These are phyloP conservation scores for Saccharomycopsis phalli DNA, from an alignment of 1,139 yeast species.

Conservation along the genomic window DNA sequence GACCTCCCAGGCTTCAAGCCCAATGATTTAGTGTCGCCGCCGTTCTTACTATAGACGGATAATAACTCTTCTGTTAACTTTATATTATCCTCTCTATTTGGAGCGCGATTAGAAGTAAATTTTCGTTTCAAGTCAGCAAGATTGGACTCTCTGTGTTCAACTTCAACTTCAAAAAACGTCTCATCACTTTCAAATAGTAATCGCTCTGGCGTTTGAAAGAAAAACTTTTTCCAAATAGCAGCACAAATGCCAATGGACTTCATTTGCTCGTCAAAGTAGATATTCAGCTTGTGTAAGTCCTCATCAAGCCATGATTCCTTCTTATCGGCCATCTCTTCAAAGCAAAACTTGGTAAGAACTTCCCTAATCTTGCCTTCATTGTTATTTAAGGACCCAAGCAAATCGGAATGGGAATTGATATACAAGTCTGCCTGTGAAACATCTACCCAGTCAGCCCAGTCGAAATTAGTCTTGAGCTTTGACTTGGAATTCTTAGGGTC, in stretches of 20 bases:
- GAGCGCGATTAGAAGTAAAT: background rate
- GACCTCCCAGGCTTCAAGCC: conserved; percentile 4
- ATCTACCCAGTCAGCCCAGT: conserved; percentile 28
- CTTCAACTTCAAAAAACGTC: conserved; percentile 24
- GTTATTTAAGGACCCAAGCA: conserved; percentile 19
- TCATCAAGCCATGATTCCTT: conserved; percentile 25
- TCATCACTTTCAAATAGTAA: conserved; percentile 24
- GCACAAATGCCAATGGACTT: conserved; percentile 26
- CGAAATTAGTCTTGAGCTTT: conserved; percentile 22
- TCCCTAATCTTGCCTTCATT: conserved; percentile 20
- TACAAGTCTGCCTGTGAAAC: conserved; percentile 24
- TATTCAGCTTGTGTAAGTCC: conserved; percentile 18
- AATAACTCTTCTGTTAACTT: conserved; percentile 20
- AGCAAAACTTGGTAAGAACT: conserved; percentile 22
- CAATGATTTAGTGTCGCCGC: conserved; percentile 11
- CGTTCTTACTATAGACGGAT: conserved; percentile 7
- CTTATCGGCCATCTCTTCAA: conserved; percentile 22
- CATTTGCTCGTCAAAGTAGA: conserved; percentile 23
- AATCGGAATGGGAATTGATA: conserved; percentile 21
- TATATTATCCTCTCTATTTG: conserved; percentile 14
- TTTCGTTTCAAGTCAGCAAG: conserved; percentile 19
- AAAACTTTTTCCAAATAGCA: conserved; percentile 24
- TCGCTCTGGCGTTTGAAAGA: conserved; percentile 23
- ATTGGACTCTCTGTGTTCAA: conserved; percentile 20
- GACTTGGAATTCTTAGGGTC: conserved; percentile 4